Conservation (phyloP, 805 yeast species). For the Peterozyma toletana region DNA sequence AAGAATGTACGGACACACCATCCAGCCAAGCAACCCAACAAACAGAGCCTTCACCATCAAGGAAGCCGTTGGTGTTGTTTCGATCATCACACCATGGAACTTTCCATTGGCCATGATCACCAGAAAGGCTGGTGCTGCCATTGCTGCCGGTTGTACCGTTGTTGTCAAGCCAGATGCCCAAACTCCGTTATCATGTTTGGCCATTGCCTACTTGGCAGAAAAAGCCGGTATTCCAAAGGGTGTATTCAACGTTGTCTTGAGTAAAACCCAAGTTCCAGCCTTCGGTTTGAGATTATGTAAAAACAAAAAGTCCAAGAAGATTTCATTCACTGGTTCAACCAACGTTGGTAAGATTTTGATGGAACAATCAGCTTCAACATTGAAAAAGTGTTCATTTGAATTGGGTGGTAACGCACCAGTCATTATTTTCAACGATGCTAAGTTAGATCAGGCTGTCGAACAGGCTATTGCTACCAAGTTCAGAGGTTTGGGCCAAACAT, state of each 20-base stretch:
- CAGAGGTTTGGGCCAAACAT: conserved; percentile 76
- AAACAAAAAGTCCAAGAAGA: conserved; percentile 49
- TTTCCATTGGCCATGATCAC: conserved; percentile 78
- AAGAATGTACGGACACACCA: conserved; percentile 57
- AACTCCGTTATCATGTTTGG: conserved; percentile 70
- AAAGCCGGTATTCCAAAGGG: conserved; percentile 72
- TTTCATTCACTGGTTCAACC: conserved; percentile 78
- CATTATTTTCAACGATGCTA: conserved; percentile 68
- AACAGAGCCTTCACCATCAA: conserved; percentile 50
- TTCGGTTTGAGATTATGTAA: conserved; percentile 55
- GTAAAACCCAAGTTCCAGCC: conserved; percentile 31
- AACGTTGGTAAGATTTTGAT: conserved; percentile 62
- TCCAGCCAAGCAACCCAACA: conserved; percentile 43
- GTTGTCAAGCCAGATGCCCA: conserved; percentile 74
- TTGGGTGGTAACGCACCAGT: conserved; percentile 82
- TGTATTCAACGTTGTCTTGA: conserved; percentile 55
- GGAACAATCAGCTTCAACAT: conserved; percentile 51
- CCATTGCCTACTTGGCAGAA: conserved; percentile 51
- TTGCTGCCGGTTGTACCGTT: conserved; percentile 75
- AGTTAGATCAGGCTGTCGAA: conserved; percentile 57
- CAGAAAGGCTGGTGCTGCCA: conserved; percentile 66
- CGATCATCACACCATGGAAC: conserved; percentile 79
- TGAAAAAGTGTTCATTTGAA: conserved; percentile 68
- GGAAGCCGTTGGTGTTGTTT: conserved; percentile 81
- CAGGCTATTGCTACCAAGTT: conserved; percentile 63